Percentiles rank a stretch among this genome's conserved stretches.
phyloP scores from a whole-genome alignment of 2,329 filamentous ascomycete species.

The Camillea tinctor region DNA sequence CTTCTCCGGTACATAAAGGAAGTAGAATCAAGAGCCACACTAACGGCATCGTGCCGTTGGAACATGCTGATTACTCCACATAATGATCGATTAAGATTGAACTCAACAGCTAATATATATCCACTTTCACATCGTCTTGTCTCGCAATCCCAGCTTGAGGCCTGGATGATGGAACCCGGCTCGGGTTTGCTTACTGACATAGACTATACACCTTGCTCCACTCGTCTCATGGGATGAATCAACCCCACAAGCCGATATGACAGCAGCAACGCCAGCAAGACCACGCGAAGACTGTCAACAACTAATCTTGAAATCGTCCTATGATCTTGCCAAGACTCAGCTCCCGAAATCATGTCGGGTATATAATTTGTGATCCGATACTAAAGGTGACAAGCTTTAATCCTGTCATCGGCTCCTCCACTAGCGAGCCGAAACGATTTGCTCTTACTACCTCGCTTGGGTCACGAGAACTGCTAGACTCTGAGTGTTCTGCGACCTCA shows the following conservation, averaged over 20 bases:
- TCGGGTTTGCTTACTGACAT: neutral
- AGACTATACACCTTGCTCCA: neutral
- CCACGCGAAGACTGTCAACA: neutral
- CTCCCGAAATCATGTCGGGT: neutral
- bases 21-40: neutral
- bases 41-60: neutral
- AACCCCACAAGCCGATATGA: neutral
- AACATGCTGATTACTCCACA: neutral
- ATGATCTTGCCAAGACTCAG: neutral
- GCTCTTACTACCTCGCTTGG: slow-evolving; percentile 19
- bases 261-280: neutral
- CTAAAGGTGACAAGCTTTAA: slow-evolving; percentile 19
- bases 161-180: neutral
- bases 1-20: neutral
- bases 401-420: slow-evolving; percentile 7
- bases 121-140: neutral
- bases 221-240: neutral
- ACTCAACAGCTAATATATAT: neutral
- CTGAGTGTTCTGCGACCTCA: slow-evolving; percentile 22
- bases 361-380: slow-evolving; percentile 15
- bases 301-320: neutral
- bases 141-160: neutral
- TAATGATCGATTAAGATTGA: neutral
- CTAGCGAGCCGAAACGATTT: slow-evolving; percentile 18
- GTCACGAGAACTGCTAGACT: slow-evolving; percentile 23